Percentiles rank a stretch among this genome's conserved stretches.
These are phyloP conservation scores for Naganishia onofrii DNA, from an alignment of 768 basidiomycete species.

Conservation along the genomic window DNA sequence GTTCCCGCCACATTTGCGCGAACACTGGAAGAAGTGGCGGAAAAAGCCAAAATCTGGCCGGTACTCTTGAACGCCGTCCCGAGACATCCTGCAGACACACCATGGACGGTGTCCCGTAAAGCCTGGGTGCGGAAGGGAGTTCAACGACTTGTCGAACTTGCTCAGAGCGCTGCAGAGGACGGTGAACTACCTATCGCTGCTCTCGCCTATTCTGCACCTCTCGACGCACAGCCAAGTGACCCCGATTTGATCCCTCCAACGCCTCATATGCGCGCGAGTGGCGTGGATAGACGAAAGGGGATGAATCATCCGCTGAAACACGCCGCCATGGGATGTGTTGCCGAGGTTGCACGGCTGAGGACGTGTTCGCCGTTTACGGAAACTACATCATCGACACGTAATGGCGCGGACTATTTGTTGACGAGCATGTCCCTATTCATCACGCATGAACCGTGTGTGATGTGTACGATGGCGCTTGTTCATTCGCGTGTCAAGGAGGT, in stretches of 20 bases:
- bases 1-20: slow-evolving; percentile 71
- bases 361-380: slow-evolving; percentile 47
- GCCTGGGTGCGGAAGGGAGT: slow-evolving; percentile 77
- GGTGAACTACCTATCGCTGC: slow-evolving; percentile 80
- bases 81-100: slow-evolving; percentile 60
- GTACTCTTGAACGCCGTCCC: slow-evolving; percentile 40
- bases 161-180: slow-evolving; percentile 55
- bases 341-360: slow-evolving; percentile 46
- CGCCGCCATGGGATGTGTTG: slow-evolving; percentile 65
- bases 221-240: slow-evolving; percentile 35
- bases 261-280: slow-evolving; percentile 52
- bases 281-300: slow-evolving; percentile 69
- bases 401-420: slow-evolving; percentile 81
- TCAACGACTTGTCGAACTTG: slow-evolving; percentile 58
- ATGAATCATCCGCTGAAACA: slow-evolving; percentile 77
- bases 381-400: slow-evolving; percentile 51
- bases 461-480: slow-evolving; percentile 94
- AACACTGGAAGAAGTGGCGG: slow-evolving; percentile 63
- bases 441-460: slow-evolving; percentile 94
- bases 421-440: slow-evolving; percentile 79
- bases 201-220: slow-evolving; percentile 58
- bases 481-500: slow-evolving; percentile 92
- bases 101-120: slow-evolving; percentile 66
- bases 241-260: slow-evolving; percentile 51
- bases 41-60: slow-evolving; percentile 82